Conservation (phyloP, 2,329 filamentous ascomycete species). For the Tolypocladium ovalisporum region DNA sequence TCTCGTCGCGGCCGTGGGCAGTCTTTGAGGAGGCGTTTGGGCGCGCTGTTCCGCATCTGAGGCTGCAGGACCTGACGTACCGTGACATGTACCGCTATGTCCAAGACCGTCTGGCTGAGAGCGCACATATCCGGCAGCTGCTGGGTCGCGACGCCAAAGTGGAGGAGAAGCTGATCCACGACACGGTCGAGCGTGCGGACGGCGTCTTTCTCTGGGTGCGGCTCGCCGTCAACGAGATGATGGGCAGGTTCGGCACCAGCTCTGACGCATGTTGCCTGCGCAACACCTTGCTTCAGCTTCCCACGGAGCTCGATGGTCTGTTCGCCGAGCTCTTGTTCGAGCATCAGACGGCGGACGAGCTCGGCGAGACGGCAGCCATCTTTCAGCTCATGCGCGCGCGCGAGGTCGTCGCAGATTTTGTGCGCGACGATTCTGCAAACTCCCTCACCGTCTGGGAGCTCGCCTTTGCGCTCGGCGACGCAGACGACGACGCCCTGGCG, state of each 20-base stretch:
- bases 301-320: conserved; percentile 15
- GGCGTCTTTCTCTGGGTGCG: conserved; percentile 24
- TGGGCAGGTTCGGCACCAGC: conserved; percentile 6
- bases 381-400: conserved; percentile 19
- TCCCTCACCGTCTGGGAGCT: conserved; percentile 22
- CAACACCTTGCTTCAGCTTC: conserved; percentile 8
- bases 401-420: conserved; percentile 20
- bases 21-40: conserved; percentile 15
- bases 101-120: conserved; percentile 8
- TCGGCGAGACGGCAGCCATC: conserved; percentile 12
- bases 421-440: conserved; percentile 18
- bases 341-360: conserved; percentile 8
- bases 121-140: conserved; percentile 3
- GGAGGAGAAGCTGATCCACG: conserved; percentile 4
- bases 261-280: not conserved
- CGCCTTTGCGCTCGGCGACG: conserved; percentile 14
- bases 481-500: conserved; percentile 11
- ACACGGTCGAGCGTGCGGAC: conserved; percentile 12
- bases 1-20: conserved; percentile 20
- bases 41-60: conserved; percentile 12
- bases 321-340: conserved; percentile 19
- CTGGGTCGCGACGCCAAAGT: conserved; percentile 3
- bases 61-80: conserved; percentile 14
- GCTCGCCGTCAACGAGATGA: conserved; percentile 17
- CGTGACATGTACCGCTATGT: conserved; percentile 16